Conservation (phyloP, 208 protist species). For the Borovskyia barvae region DNA sequence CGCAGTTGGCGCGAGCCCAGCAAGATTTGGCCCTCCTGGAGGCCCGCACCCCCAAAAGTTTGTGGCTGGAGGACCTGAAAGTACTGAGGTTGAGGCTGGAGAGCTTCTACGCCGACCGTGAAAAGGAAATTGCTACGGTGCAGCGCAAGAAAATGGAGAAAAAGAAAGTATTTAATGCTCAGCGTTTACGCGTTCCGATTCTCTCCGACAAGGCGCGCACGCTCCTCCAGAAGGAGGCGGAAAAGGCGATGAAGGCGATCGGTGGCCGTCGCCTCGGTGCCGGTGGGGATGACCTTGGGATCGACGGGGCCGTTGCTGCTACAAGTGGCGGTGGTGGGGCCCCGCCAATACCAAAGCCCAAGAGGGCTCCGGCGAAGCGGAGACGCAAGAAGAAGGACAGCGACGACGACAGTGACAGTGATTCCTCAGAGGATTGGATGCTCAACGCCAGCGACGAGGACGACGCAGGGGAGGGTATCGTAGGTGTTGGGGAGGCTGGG, state of each 20-base stretch:
- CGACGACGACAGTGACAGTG: constrained; percentile 50
- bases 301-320: neutral
- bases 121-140: constrained; percentile 66
- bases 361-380: constrained; percentile 20
- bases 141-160: constrained; percentile 86
- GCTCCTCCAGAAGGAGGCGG: constrained; percentile 64
- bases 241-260: constrained; percentile 44
- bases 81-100: constrained; percentile 61
- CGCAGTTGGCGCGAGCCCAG: constrained; percentile 75
- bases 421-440: constrained; percentile 31
- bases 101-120: constrained; percentile 59
- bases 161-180: constrained; percentile 71
- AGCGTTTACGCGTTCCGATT: constrained; percentile 76
- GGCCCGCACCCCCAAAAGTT: constrained; percentile 67
- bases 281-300: constrained; percentile 5
- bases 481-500: constrained; percentile 44
- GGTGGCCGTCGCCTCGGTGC: constrained; percentile 7
- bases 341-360: constrained; percentile 17
- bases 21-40: constrained; percentile 81
- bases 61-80: constrained; percentile 90
- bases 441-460: constrained; percentile 26
- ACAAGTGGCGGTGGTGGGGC: constrained; percentile 9
- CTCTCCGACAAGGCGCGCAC: constrained; percentile 83
- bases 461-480: constrained; percentile 25
- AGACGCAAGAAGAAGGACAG: constrained; percentile 48